phyloP scores from a whole-genome alignment of 805 yeast genomes.

The Metschnikowia hibisci region DNA sequence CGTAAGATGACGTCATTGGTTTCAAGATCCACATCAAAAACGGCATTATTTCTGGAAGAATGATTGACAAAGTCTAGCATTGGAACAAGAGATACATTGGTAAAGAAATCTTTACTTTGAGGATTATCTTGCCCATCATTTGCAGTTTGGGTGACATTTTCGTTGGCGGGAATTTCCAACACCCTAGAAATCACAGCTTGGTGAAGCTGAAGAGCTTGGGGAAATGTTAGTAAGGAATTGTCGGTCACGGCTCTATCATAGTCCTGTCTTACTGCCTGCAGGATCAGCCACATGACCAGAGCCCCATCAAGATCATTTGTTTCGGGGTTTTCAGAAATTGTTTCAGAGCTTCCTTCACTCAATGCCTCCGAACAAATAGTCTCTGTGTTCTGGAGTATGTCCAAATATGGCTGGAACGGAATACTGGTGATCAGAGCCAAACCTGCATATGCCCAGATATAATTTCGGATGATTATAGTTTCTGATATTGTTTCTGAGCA shows the following conservation, averaged over 20 bases:
- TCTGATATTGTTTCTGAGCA: constrained; percentile 8
- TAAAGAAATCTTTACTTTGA: constrained; percentile 31
- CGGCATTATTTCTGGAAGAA: constrained; percentile 37
- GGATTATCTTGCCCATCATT: neutral
- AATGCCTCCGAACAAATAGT: constrained; percentile 7
- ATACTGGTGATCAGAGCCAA: neutral
- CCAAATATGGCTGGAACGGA: constrained; percentile 11
- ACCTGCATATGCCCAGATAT: constrained; percentile 13
- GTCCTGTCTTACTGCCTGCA: neutral
- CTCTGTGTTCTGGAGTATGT: constrained; percentile 10
- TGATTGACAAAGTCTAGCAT: constrained; percentile 68
- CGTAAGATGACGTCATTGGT: constrained; percentile 42
- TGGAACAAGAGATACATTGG: constrained; percentile 60
- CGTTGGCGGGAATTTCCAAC: constrained; percentile 56
- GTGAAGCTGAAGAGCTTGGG: constrained; percentile 25
- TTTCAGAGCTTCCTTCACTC: neutral
- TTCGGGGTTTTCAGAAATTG: neutral
- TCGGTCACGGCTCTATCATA: neutral
- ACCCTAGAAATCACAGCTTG: constrained; percentile 56
- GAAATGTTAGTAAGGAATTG: constrained; percentile 17
- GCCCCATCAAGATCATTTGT: too few species aligned
- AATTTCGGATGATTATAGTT: constrained; percentile 15
- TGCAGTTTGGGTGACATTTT: neutral
- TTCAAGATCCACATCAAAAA: constrained; percentile 54
- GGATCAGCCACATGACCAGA: neutral